Conservation (phyloP, 2,329 filamentous ascomycete species). For the Sporothrix luriei region DNA sequence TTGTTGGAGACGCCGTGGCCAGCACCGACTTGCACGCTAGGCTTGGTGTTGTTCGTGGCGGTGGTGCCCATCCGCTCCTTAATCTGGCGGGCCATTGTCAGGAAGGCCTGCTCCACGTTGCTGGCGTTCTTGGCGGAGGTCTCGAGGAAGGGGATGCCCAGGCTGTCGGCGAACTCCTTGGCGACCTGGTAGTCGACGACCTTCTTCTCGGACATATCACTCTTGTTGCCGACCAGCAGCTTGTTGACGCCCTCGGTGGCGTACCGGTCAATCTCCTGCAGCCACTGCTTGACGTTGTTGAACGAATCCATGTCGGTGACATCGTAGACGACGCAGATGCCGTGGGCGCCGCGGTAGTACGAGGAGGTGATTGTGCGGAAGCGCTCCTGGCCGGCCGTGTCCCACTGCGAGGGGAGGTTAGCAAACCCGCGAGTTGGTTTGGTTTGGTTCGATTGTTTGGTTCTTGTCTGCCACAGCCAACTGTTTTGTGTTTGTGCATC, state of each 20-base stretch:
- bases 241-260: conserved; percentile 99
- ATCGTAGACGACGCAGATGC: conserved; percentile 99
- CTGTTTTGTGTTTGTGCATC: neutral
- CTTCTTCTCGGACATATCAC: conserved; percentile 99
- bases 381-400: conserved; percentile 97
- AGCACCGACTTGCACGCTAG: conserved; percentile 91
- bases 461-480: neutral
- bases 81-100: conserved; percentile 99
- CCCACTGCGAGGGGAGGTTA: conserved; percentile 70
- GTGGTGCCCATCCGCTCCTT: conserved; percentile 99
- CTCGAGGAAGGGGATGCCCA: conserved; percentile 99
- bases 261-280: conserved; percentile 99
- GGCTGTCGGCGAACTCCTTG: conserved; percentile 99
- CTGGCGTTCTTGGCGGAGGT: conserved; percentile 99
- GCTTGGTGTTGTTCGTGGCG: conserved; percentile 95
- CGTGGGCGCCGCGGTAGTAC: conserved; percentile 98
- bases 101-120: conserved; percentile 99
- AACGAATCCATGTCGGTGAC: conserved; percentile 99
- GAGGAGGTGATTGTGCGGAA: conserved; percentile 99
- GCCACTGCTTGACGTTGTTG: conserved; percentile 99
- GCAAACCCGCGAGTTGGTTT: neutral
- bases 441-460: too few species aligned
- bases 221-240: conserved; percentile 99
- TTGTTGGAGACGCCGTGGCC: conserved; percentile 81
- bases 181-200: conserved; percentile 99